phyloP scores from a whole-genome alignment of 192 early-diverging fungal genomes.

The Spizellomyces punctatus region DNA sequence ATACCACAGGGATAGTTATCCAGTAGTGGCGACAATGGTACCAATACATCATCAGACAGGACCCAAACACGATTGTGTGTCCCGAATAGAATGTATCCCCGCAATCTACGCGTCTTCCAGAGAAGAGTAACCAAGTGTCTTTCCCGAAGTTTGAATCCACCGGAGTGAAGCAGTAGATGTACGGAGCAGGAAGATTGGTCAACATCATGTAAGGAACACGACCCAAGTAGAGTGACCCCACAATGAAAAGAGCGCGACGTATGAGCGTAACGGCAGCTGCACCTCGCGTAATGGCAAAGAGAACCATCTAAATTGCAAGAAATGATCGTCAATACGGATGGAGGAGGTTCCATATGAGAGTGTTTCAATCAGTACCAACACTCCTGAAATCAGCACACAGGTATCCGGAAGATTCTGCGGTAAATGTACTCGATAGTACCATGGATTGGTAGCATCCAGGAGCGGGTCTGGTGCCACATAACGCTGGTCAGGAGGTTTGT shows the following conservation, averaged over 20 bases:
- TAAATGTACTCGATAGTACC: not conserved
- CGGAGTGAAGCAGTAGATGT: conserved; percentile 13
- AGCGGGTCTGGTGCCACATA: conserved; percentile 23
- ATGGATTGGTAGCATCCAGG: conserved; percentile 12
- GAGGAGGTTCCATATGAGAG: not conserved
- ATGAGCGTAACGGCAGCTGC: conserved; percentile 12
- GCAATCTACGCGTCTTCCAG: conserved; percentile 19
- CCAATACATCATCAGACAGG: conserved; percentile 10
- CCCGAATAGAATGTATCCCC: conserved; percentile 24
- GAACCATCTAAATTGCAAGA: not conserved
- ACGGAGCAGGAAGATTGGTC: conserved; percentile 15
- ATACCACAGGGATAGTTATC: conserved; percentile 12
- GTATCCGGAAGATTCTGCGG: conserved; percentile 18
- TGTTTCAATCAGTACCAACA: conserved; percentile 1
- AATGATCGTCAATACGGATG: not conserved
- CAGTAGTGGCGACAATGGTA: conserved; percentile 13
- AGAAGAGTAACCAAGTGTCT: conserved; percentile 16
- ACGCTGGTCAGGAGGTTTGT: conserved; percentile 12
- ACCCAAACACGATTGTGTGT: conserved; percentile 21
- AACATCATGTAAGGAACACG: conserved; percentile 12
- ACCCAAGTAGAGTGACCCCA: conserved; percentile 20
- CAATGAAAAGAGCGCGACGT: conserved; percentile 22
- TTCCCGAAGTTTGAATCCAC: conserved; percentile 17
- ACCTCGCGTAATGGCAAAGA: conserved; percentile 18
- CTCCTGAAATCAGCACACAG: conserved; percentile 10